Percentiles rank a stretch among this genome's conserved stretches.
Evolutionary conservation across 2,329 filamentous ascomycete species (phyloP).

Genomic region (Gaeumannomyces sp.): DNA sequence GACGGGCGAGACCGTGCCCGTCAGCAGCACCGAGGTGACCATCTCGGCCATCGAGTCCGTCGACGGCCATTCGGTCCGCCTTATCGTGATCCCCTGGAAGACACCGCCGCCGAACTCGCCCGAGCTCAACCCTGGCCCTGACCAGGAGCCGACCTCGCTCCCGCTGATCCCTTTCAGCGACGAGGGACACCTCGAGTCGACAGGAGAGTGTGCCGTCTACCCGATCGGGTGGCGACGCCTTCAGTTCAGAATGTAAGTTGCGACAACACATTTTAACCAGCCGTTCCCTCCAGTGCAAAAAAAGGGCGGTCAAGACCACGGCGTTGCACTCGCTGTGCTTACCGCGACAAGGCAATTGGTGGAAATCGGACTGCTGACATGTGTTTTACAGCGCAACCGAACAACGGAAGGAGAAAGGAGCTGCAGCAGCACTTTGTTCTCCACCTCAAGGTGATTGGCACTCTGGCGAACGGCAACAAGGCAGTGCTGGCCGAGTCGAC

Average conservation of each 20-base stretch:
- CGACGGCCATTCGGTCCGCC: slow-evolving; percentile 82
- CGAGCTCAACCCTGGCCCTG: slow-evolving; percentile 56
- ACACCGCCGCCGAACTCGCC: slow-evolving; percentile 76
- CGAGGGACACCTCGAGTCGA: slow-evolving; percentile 43
- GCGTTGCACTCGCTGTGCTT: no score
- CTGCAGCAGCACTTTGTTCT: slow-evolving; percentile 94
- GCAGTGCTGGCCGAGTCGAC: slow-evolving; percentile 75
- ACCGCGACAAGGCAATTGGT: no score
- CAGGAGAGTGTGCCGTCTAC: slow-evolving; percentile 82
- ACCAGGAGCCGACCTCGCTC: slow-evolving; percentile 82
- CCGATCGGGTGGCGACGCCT: slow-evolving; percentile 91
- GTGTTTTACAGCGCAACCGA: slow-evolving; percentile 65
- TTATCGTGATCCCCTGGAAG: slow-evolving; percentile 98
- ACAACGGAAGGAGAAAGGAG: slow-evolving; percentile 91
- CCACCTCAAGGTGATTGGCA: slow-evolving; percentile 78
- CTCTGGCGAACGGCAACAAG: slow-evolving; percentile 76
- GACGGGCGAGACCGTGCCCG: slow-evolving; percentile 74
- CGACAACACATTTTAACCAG: background rate
- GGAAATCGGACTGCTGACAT: slow-evolving; percentile 14
- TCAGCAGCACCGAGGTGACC: slow-evolving; percentile 75
- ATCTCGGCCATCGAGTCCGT: slow-evolving; percentile 94
- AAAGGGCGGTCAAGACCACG: background rate
- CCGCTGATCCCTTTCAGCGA: slow-evolving; percentile 64
- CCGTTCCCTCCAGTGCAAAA: background rate
- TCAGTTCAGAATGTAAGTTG: slow-evolving; percentile 73